These are phyloP conservation scores for Graphiopsis chlorocephala DNA, from an alignment of 2,329 filamentous ascomycete species.

Conservation along the genomic window DNA sequence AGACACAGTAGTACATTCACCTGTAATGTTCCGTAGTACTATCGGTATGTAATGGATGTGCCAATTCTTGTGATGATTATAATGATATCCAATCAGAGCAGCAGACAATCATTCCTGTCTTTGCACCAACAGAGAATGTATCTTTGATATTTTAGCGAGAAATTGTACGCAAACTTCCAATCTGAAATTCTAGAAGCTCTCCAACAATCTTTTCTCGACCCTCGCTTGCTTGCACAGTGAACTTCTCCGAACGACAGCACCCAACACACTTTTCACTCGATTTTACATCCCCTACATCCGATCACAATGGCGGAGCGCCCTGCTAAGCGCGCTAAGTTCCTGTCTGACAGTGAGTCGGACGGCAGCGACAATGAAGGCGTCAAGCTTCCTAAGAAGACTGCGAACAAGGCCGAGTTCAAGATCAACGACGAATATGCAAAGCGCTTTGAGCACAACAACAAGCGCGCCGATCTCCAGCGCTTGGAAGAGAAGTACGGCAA, in stretches of 20 bases:
- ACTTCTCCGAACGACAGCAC: background rate
- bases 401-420: constrained; percentile 51
- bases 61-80: no score
- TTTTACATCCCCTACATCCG: background rate
- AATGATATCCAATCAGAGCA: no score
- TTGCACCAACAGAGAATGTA: no score
- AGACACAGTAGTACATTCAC: no score
- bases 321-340: constrained; percentile 34
- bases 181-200: constrained; percentile 8
- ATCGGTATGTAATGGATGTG: no score
- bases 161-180: background rate
- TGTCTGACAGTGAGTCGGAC: constrained; percentile 27
- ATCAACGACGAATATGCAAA: constrained; percentile 89
- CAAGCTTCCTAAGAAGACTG: constrained; percentile 19
- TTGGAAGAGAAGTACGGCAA: constrained; percentile 83
- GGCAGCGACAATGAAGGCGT: constrained; percentile 26
- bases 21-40: no score
- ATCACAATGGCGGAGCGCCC: constrained; percentile 19
- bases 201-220: background rate
- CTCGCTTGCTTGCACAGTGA: background rate
- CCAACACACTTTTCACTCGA: background rate
- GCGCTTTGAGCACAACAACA: constrained; percentile 95
- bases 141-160: no score
- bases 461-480: constrained; percentile 78
- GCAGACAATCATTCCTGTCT: no score